Base-by-base conservation (phyloP, 202 grass and related monocot species). In the Schoenoplectus triqueter region DNA sequence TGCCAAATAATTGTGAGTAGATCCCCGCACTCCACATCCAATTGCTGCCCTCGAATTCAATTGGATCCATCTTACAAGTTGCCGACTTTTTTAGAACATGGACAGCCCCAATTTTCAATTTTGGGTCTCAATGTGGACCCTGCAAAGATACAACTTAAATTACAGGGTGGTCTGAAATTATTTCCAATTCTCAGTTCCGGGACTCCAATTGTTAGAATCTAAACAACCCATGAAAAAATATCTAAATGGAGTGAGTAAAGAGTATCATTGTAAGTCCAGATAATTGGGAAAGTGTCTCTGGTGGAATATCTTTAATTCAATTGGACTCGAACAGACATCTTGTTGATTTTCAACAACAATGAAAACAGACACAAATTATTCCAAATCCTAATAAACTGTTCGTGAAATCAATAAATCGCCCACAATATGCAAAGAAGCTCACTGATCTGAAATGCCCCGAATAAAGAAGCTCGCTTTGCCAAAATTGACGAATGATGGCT, bases 1-100 rank as follows among this genome's bases (percentile, higher is more conserved):
- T 86, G 67, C 94, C 91, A 82, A 97, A 87, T 82, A 97, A 49
- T 64, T 94, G 94, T 0, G 94, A 88, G 86, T 88, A 97, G 64
- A 89, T 90, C 86, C 87, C 88, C 0, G 82, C 80, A 49, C 88
- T 90, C 91, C 91, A 93, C 64, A 92, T 89, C 80, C 89, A 89
- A 83, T 92, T 87, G 82, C 90, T 82, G 87, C 60, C 90, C 75
- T 94, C 92, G 82, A 94, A 92, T 47, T 89, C 92, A 67, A 90
- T 87, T 82, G 92, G 79, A 52, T 80, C 87, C 80, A 92, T 89
- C 86, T 77, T 93, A 55, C 72, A 72, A 82, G 45, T 39, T 51
- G 49, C 31, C 21, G 45, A 71, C 51, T 51, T 41, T 71, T 59
- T 55, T 55, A 42, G 55, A 39, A 19, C 51, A 47, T 69, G 21